Evolutionary conservation across 2,329 filamentous ascomycete genomes (phyloP).

Genomic region (Arthrobotrys conoides): DNA sequence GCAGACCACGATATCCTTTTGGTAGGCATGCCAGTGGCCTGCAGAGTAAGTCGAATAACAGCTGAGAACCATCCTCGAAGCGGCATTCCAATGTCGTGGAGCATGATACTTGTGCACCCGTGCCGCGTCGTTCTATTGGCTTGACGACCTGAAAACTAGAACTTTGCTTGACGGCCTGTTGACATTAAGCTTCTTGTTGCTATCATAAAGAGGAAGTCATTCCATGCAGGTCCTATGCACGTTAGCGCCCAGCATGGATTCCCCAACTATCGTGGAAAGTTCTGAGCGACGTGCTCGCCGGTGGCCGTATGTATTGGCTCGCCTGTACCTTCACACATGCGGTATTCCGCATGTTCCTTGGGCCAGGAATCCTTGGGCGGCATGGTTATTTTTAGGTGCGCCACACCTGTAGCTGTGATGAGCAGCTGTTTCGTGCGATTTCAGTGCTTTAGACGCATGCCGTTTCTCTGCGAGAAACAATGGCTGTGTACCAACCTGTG

Average conservation of each 20-base stretch:
- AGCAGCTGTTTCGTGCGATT: slow-evolving; percentile 12
- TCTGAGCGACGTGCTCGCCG: slow-evolving; percentile 39
- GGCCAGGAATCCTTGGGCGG: slow-evolving; percentile 42
- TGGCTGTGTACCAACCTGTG: slow-evolving; percentile 11
- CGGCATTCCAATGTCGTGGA: slow-evolving; percentile 23
- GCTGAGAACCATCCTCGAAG: slow-evolving; percentile 16
- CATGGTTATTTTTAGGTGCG: slow-evolving; percentile 60
- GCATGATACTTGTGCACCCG: slow-evolving; percentile 14
- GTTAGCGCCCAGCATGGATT: slow-evolving; percentile 61
- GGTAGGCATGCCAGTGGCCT: slow-evolving; percentile 9
- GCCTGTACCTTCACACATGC: slow-evolving; percentile 53
- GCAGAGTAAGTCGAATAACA: slow-evolving; percentile 12
- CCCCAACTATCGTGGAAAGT: slow-evolving; percentile 57
- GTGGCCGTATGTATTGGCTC: slow-evolving; percentile 34
- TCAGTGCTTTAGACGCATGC: not conserved
- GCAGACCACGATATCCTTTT: slow-evolving; percentile 16
- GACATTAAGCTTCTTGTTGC: slow-evolving; percentile 21
- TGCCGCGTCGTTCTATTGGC: slow-evolving; percentile 36
- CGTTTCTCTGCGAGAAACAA: slow-evolving; percentile 17
- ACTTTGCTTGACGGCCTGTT: slow-evolving; percentile 12
- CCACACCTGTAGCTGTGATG: slow-evolving; percentile 37
- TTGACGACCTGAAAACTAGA: not conserved
- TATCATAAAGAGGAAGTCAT: slow-evolving; percentile 23
- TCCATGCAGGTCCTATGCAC: slow-evolving; percentile 60
- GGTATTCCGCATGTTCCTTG: slow-evolving; percentile 33